Evolutionary conservation across 345 rosid species (phyloP), one percentile per base, ranked within the genome.

Genomic region (Physaria fendleri): DNA sequence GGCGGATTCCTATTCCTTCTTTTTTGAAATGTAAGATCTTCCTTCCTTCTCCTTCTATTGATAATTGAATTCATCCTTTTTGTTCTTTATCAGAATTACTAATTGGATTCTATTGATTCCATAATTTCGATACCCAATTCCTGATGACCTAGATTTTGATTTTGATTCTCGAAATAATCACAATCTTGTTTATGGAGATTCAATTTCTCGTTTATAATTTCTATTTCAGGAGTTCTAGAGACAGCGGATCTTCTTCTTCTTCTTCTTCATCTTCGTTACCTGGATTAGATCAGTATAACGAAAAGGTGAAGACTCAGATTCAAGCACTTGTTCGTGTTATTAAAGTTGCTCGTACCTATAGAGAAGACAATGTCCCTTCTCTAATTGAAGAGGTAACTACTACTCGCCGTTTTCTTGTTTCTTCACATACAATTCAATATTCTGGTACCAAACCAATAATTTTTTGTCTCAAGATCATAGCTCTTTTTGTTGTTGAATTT

Each of bases 341-440:
- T 4, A 76, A 57, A 48, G 64, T 72, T 3, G 58, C 78, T 11
- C 56, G 74, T 48, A 40, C 74, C 56, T 56, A 56, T 66, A 72
- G 74, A 69, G 80, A 75, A 2, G 88, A 77, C 35, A 75, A 44
- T 58, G 71, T 71, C 46, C 84, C 79, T 3, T 81, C 77, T 56
- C 69, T 47, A 64, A 83, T 85, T 18, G 75, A 81, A 62, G 76
- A 77, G 81, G 92, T 82, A 20, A 12, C 17, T 34, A 28, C 32
- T 7, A 6, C 8, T 27, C 30, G 8, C 0, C 6, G 32, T 1
- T 28, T 28, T 27, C 9, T 27, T 28, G 29, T 27, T 12, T 9
- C 25, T 41, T 41, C n/a, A n/a, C n/a, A n/a, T n/a, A n/a, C n/a
- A n/a, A n/a, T n/a, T n/a, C n/a, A n/a, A n/a, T n/a, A n/a, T n/a